phyloP scores from a whole-genome alignment of 2,329 filamentous ascomycete species.

The Bipolaris gigantea region DNA sequence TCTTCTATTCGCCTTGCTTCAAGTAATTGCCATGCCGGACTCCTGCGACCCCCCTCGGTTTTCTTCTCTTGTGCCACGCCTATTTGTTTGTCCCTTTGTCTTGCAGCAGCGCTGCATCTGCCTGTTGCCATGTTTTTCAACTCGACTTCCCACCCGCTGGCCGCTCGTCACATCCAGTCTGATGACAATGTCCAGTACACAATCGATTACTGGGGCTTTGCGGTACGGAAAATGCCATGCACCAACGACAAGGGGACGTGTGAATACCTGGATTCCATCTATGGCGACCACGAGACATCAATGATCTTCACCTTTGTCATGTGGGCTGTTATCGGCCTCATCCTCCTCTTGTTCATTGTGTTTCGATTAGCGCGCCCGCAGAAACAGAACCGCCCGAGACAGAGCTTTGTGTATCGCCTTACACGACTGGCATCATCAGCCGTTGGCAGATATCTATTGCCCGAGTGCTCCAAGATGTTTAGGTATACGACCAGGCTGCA shows the following conservation, averaged over 20 bases:
- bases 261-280: constrained; percentile 10
- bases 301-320: constrained; percentile 10
- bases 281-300: constrained; percentile 5
- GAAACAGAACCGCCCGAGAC: constrained; percentile 1
- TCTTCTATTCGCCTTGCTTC: neutral
- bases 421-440: neutral
- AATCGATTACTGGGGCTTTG: constrained; percentile 11
- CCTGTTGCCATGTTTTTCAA: constrained; percentile 8
- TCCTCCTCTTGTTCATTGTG: constrained; percentile 2
- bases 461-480: constrained; percentile 5
- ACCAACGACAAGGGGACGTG: constrained; percentile 6
- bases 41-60: neutral
- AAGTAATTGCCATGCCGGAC: neutral
- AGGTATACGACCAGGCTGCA: constrained; percentile 6
- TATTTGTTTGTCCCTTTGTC: constrained; percentile 1
- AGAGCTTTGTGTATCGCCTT: constrained; percentile 7
- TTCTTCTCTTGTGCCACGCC: neutral
- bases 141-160: constrained; percentile 2
- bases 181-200: constrained; percentile 6
- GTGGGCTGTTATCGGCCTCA: constrained; percentile 6
- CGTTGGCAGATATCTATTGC: neutral
- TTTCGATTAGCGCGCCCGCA: constrained; percentile 2
- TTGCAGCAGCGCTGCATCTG: constrained; percentile 10
- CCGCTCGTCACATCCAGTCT: constrained; percentile 9
- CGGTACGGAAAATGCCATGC: constrained; percentile 7